Base-by-base conservation (phyloP, 2,329 filamentous ascomycete species). In the Sarocladium oryzae region DNA sequence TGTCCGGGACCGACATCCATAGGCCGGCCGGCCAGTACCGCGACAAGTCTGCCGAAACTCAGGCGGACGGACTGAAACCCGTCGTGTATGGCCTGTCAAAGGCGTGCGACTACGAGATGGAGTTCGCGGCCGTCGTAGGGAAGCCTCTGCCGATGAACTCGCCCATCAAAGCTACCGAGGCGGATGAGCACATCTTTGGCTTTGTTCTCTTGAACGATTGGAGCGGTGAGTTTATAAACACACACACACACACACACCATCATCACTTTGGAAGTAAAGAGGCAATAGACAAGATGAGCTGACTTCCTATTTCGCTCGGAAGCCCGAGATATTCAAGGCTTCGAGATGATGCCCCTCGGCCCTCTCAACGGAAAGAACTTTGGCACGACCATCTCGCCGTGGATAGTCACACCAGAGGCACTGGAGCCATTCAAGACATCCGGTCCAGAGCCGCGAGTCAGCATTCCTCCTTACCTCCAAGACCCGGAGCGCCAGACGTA, bases 191-290 rank as follows among this genome's bases (percentile, higher is more conserved):
- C 56, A 79, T 84, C 15, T 84, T 85, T 60, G 81, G 82, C 0
- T 67, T 82, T n/a, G 75, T 81, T 1, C 63, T 85, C 33, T 58
- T 85, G 11, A 85, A 85, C 55, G 81, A 85, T 55, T 85, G 81
- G 81, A 75, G 40, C n/a, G 40, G 40, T 43, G 16, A 26, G 40
- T 43, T 3, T 11, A 11, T 28, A n/a, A 9, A 21, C 7, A 11
- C 23, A 71, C 13, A 30, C 28, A 7, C 28, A 7, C 13, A 13
- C 28, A 7, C 28, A 30, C 28, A n/a, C n/a, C n/a, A n/a, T n/a
- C n/a, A n/a, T n/a, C n/a, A n/a, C n/a, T n/a, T n/a, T n/a, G n/a
- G n/a, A n/a, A n/a, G n/a, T n/a, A n/a, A n/a, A n/a, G n/a, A n/a
- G n/a, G n/a, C 28, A 30, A 30, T 30, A 7, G 37, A 66, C 70